Percentiles rank a stretch among this genome's conserved stretches.
These are phyloP conservation scores for Styphnolobium japonicum DNA, from an alignment of 306 rosid genomes.

Conservation along the genomic window DNA sequence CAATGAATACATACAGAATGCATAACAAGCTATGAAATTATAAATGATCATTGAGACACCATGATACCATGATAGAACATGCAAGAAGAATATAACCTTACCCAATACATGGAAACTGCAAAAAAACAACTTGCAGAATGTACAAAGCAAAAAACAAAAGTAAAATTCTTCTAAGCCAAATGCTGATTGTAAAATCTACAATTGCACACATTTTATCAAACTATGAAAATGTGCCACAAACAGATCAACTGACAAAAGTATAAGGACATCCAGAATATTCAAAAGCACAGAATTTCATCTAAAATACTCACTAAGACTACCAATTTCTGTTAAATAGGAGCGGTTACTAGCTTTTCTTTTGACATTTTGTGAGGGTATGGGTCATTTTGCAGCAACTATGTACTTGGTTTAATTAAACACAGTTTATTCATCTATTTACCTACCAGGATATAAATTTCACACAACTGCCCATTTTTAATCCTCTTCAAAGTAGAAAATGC, in stretches of 20 bases:
- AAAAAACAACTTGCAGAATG: not conserved
- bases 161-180: not conserved
- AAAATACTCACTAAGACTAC: not conserved
- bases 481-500: slow-evolving; percentile 5
- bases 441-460: not conserved
- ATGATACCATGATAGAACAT: not conserved
- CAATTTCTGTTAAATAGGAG: not conserved
- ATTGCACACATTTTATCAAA: not conserved
- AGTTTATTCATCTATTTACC: not conserved
- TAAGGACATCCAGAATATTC: not conserved
- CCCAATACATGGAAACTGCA: not conserved
- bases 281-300: not conserved
- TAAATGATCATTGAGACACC: not conserved
- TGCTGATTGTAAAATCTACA: not conserved
- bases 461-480: slow-evolving; percentile 11
- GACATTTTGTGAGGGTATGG: not conserved
- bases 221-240: not conserved
- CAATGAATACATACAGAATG: not conserved
- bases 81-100: not conserved
- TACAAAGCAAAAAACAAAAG: not conserved
- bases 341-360: not conserved
- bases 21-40: not conserved
- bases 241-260: not conserved
- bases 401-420: not conserved
- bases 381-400: slow-evolving; percentile 13